Base-by-base conservation (phyloP, 169 alveolate genomes). In the Blepharisma undulans region DNA sequence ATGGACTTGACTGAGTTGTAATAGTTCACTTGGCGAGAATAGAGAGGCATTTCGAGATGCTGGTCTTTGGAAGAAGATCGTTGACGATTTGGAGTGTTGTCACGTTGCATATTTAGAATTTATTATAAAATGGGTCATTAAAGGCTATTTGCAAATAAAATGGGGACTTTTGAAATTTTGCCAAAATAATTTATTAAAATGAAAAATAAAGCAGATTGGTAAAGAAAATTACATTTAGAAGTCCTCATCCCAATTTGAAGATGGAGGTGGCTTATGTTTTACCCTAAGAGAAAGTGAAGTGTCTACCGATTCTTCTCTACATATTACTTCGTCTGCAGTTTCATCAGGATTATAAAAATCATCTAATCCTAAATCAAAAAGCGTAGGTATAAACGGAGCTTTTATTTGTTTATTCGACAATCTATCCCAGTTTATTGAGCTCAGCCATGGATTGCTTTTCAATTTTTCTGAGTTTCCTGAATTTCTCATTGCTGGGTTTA, bases 401-500 rank as follows among this genome's bases (percentile, higher is more conserved):
- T 29, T 79, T 25, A 79, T 22, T 32, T 33, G 48, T 6, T 32
- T 27, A 33, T 32, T 33, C 14, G 34, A n/a, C 7, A 79, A 33
- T 4, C 34, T n/a, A 5, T 79, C 87, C 74, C 87, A 79, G 87
- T 79, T 32, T 25, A 79, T 21, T 25, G 30, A 21, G 34, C 30
- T 32, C 8, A 79, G 34, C 87, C 48, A 79, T n/a, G 29, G 29
- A 79, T 79, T 79, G 12, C 14, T 32, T 32, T 79, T 79, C 48
- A 79, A 33, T 21, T 33, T 32, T 30, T 79, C 34, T 2, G 87
- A 25, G 25, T 14, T n/a, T 25, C 87, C 87, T 48, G 66, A 48
- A 48, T 48, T 48, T 79, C 87, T 79, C 36, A 33, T 48, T 30
- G 89, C 89, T 29, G 95, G 92, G 25, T 92, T 79, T 76, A 89